Evolutionary conservation across 495 filamentous ascomycete species (phyloP), one percentile per base, ranked within the genome.

Genomic region (Aspergillus incahuasiensis): DNA sequence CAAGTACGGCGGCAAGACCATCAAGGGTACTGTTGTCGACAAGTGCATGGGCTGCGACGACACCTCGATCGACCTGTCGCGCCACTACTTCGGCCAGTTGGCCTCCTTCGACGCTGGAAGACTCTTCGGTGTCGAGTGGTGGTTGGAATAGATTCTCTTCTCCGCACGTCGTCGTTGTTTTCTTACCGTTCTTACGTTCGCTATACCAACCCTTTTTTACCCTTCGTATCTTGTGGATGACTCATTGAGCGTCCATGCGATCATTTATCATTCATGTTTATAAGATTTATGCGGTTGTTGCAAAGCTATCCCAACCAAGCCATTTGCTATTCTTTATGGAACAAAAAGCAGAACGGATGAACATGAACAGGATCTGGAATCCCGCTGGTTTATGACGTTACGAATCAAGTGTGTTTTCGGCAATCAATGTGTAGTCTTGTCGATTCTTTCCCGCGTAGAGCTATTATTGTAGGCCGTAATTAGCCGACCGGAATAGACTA

Each of bases 1-100:
- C 72, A 69, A 56, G 20, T 71, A 74, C 59, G 65, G 69, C 28
- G 85, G 84, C 69, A 82, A 80, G 67, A 79, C 79, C 16, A 62
- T 64, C 47, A 75, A 58, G 5, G 87, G 81, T 35, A 76, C 51
- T 12, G 81, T 90, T 45, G 82, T 81, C 39, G 89, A 92, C 79
- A 87, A 88, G 73, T 92, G 89, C 76, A 80, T 80, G 66, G 86
- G 86, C 63, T 91, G 89, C 63, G 54, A 69, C 52, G 57, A 65
- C 50, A 45, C 40, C 57, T 72, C 70, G 46, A 66, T 81, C 42
- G 79, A 81, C 60, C 65, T 79, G 58, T 79, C 77, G 8, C 67
- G 68, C 21, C 60, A 66, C 52, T 62, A 78, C 46, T 81, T 78
- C 65, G 51, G 59, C 7, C 48, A 67, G 35, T 42, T 81, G 18